phyloP scores from a whole-genome alignment of 2,329 filamentous ascomycete genomes.

The Arthrobotrys sphaeroides region DNA sequence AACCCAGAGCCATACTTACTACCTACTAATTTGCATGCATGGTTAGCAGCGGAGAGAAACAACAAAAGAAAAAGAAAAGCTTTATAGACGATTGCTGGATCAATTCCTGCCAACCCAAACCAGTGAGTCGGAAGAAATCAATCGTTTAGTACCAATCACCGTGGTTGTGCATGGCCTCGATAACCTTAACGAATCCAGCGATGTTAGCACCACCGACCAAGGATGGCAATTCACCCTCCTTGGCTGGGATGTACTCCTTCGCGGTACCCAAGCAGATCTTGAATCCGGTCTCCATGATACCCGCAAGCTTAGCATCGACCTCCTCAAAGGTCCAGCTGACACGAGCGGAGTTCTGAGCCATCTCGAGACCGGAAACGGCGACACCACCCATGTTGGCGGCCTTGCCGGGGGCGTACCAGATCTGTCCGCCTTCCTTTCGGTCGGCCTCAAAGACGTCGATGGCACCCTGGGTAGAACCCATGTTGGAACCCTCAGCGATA shows the following conservation, averaged over 20 bases:
- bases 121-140: slow-evolving; percentile 10
- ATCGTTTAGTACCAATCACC: slow-evolving; percentile 90
- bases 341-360: slow-evolving; percentile 95
- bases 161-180: slow-evolving; percentile 91
- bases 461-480: slow-evolving; percentile 96
- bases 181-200: slow-evolving; percentile 97
- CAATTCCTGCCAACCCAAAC: slow-evolving; percentile 3
- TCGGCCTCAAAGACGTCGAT: slow-evolving; percentile 90
- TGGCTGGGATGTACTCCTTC: slow-evolving; percentile 81
- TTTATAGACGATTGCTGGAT: not conserved
- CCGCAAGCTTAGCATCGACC: slow-evolving; percentile 89
- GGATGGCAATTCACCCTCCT: slow-evolving; percentile 85
- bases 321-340: slow-evolving; percentile 87
- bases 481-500: slow-evolving; percentile 97
- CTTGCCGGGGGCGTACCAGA: slow-evolving; percentile 98
- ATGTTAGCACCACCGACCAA: slow-evolving; percentile 96
- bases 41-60: not conserved
- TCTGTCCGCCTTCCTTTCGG: slow-evolving; percentile 71
- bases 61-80: not conserved
- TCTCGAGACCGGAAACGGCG: slow-evolving; percentile 95
- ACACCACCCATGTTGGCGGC: slow-evolving; percentile 98
- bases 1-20: slow-evolving; percentile 10
- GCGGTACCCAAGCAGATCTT: slow-evolving; percentile 87
- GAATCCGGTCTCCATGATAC: slow-evolving; percentile 95
- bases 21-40: slow-evolving; percentile 16